Evolutionary conservation across 1,284 basidiomycete genomes (phyloP).

Genomic region (Tilletiopsis washingtonensis): DNA sequence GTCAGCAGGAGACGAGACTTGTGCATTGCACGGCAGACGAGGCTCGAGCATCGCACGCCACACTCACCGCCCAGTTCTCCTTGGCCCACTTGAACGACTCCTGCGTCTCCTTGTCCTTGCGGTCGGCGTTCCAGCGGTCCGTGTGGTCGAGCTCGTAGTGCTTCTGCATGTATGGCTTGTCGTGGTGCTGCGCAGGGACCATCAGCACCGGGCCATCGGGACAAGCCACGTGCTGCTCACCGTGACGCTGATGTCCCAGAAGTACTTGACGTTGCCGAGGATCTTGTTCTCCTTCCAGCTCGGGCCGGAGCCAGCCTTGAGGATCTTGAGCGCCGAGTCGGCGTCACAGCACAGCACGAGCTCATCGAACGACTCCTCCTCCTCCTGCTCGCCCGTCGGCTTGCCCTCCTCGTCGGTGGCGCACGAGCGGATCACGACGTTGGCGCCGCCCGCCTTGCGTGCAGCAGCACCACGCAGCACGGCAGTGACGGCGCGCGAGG

Average conservation of each 20-base stretch:
- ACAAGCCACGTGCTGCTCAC: no score
- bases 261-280: constrained; percentile 56
- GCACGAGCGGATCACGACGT: constrained; percentile 17
- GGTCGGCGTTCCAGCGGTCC: constrained; percentile 47
- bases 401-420: background rate
- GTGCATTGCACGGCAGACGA: no score
- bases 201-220: no score
- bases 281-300: constrained; percentile 57
- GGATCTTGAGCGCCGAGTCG: constrained; percentile 56
- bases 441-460: constrained; percentile 9
- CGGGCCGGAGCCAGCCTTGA: constrained; percentile 53
- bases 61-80: constrained; percentile 7
- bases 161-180: constrained; percentile 56
- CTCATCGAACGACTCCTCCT: constrained; percentile 41
- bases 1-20: no score
- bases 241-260: constrained; percentile 57
- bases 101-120: constrained; percentile 22
- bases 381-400: constrained; percentile 19
- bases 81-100: constrained; percentile 57
- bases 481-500: constrained; percentile 51
- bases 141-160: constrained; percentile 42
- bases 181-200: no score
- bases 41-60: no score
- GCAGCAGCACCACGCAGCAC: constrained; percentile 41
- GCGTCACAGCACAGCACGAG: constrained; percentile 54